A percentile compares a stretch with the other conserved stretches of the same genome.
Conservation (phyloP, 352 stramenopile genomes). For the Discostella stelligera region DNA sequence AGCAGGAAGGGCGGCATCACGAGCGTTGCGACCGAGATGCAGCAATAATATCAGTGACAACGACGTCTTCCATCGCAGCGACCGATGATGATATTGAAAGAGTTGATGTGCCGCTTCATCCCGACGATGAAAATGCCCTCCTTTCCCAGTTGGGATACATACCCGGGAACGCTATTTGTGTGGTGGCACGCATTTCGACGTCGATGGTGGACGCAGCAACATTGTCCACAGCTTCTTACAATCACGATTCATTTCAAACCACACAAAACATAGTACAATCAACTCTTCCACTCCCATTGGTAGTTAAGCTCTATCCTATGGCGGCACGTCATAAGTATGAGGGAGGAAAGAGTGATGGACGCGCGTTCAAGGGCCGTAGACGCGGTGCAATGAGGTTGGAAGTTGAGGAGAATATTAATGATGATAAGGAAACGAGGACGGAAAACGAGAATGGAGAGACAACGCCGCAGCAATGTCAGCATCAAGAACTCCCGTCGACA, state of each 20-base stretch:
- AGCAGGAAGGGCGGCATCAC: not conserved
- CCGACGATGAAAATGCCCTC: slow-evolving; percentile 44
- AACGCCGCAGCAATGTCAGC: not conserved
- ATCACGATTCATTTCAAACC: too few relatives aligned
- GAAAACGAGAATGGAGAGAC: slow-evolving; percentile 1
- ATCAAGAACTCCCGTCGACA: slow-evolving; percentile 4
- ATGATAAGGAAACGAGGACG: not conserved
- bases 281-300: slow-evolving; percentile 32
- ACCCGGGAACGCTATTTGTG: slow-evolving; percentile 68
- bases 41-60: not conserved
- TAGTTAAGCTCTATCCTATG: slow-evolving; percentile 75
- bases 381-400: slow-evolving; percentile 23
- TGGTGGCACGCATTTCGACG: slow-evolving; percentile 33
- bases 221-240: not conserved
- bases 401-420: not conserved
- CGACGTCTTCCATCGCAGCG: not conserved
- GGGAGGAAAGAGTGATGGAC: slow-evolving; percentile 47
- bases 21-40: not conserved
- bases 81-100: not conserved
- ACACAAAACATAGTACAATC: not conserved
- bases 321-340: slow-evolving; percentile 51
- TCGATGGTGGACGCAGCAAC: slow-evolving; percentile 5
- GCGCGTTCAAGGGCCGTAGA: slow-evolving; percentile 53
- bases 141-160: slow-evolving; percentile 68
- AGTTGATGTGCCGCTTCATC: slow-evolving; percentile 21